Base-by-base conservation (phyloP, 768 basidiomycete genomes). In the Boletus tylopilopsis region DNA sequence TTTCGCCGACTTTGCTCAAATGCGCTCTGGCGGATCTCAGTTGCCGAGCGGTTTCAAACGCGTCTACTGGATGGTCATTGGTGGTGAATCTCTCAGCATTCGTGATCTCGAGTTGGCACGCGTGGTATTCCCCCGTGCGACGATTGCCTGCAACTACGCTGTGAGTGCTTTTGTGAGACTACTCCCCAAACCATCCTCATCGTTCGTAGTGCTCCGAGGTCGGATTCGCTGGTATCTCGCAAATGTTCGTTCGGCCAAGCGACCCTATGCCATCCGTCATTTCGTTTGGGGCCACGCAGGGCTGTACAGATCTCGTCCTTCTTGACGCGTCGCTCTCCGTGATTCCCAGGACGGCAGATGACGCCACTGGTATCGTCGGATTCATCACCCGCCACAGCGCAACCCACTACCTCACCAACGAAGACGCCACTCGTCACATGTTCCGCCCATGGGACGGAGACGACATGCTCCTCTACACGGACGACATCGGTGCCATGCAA, bases 41-140 rank as follows among this genome's bases (percentile, higher is more conserved):
- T 37, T 61, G 0, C 57, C 62, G 18, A 38, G 45, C 6, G 62
- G 62, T 9, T 67, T 62, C 35, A 56, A 55, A 11, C 61, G 64
- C 22, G 39, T 66, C 19, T 66, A 67, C 47, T 67, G 65, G 64
- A 67, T 67, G 64, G 60, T 67, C 21, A 67, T 66, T n/a, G 58
- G 65, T 12, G 65, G 65, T 3, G 63, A 66, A 55, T 64, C 60
- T 8, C 55, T 64, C 38, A 60, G 56, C 18, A 29, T 53, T 33
- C 51, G 50, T 23, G 64, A 66, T 43, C 52, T 66, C 37, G 60
- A 67, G 29, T 45, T 66, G 33, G 65, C 65, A 7, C 56, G 60
- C 12, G 22, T 25, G 3, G 21, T 51, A 29, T 67, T 66, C 55
- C 64, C 64, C 0, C 48, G 27, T 8, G 56, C 63, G 16, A 67